These are phyloP conservation scores for Arachnomyces sp. DNA, from an alignment of 2,329 filamentous ascomycete genomes.

Conservation along the genomic window DNA sequence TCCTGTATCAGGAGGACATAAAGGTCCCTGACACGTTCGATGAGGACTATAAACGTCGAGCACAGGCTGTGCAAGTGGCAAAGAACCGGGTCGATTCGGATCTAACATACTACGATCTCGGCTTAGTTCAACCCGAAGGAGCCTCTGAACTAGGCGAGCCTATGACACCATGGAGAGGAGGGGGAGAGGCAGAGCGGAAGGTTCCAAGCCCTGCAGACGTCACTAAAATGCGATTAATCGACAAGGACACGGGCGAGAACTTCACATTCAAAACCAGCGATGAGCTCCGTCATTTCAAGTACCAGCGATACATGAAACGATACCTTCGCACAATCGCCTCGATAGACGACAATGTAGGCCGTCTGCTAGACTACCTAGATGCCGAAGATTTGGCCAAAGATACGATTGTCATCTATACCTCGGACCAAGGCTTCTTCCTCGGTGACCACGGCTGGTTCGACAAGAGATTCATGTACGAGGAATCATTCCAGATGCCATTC, in stretches of 20 bases:
- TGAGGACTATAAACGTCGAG: conserved; percentile 49
- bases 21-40: conserved; percentile 44
- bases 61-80: conserved; percentile 41
- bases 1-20: conserved; percentile 41
- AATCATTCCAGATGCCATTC: conserved; percentile 74
- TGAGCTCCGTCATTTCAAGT: conserved; percentile 47
- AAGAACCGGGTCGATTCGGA: conserved; percentile 46
- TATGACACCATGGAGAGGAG: conserved; percentile 16
- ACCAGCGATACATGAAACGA: conserved; percentile 49
- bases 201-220: conserved; percentile 31
- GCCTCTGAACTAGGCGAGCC: conserved; percentile 31
- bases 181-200: conserved; percentile 26
- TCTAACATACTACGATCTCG: conserved; percentile 44
- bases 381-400: conserved; percentile 72
- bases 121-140: conserved; percentile 45
- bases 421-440: conserved; percentile 93
- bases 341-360: conserved; percentile 55
- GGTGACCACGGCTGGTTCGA: conserved; percentile 88
- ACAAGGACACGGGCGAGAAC: conserved; percentile 38
- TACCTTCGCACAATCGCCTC: conserved; percentile 46
- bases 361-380: conserved; percentile 67
- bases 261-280: conserved; percentile 37
- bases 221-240: conserved; percentile 30
- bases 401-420: conserved; percentile 86
- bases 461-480: conserved; percentile 97